phyloP scores from a whole-genome alignment of 805 yeast species.

The Wickerhamiella occidentalis region DNA sequence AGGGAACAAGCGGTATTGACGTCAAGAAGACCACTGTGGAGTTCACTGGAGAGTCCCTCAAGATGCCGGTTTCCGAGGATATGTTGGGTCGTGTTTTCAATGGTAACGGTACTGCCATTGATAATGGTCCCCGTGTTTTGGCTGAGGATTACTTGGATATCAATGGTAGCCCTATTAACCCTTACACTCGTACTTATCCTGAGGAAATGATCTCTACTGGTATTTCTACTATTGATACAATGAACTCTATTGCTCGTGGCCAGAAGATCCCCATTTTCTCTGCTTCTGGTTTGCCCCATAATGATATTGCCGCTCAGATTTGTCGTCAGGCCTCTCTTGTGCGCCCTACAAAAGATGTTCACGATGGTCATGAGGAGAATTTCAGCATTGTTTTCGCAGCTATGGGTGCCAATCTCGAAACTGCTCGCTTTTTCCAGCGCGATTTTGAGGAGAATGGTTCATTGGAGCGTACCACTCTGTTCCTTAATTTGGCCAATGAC shows the following conservation, averaged over 20 bases:
- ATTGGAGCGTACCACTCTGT: slow-evolving; percentile 91
- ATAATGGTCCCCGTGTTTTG: slow-evolving; percentile 94
- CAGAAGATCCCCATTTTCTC: slow-evolving; percentile 98
- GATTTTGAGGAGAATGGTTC: slow-evolving; percentile 99
- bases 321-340: slow-evolving; percentile 99
- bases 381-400: slow-evolving; percentile 99
- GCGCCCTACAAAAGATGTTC: slow-evolving; percentile 98
- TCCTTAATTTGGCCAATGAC: slow-evolving; percentile 95
- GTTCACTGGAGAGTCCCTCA: slow-evolving; percentile 89
- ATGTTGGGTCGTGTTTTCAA: slow-evolving; percentile 95
- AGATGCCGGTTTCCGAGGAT: slow-evolving; percentile 92
- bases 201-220: slow-evolving; percentile 99
- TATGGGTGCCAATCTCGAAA: slow-evolving; percentile 99
- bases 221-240: slow-evolving; percentile 94
- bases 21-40: slow-evolving; percentile 96
- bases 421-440: slow-evolving; percentile 96
- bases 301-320: slow-evolving; percentile 98
- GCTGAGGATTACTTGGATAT: slow-evolving; percentile 98
- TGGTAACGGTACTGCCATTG: slow-evolving; percentile 98
- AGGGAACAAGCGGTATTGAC: slow-evolving; percentile 98
- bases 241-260: slow-evolving; percentile 99
- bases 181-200: slow-evolving; percentile 95
- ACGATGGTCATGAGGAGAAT: slow-evolving; percentile 98
- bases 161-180: slow-evolving; percentile 98
- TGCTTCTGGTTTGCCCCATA: slow-evolving; percentile 98